Percentiles rank a stretch among this genome's conserved stretches.
phyloP scores from a whole-genome alignment of 768 basidiomycete species.

The Leucogyrophana mollusca region DNA sequence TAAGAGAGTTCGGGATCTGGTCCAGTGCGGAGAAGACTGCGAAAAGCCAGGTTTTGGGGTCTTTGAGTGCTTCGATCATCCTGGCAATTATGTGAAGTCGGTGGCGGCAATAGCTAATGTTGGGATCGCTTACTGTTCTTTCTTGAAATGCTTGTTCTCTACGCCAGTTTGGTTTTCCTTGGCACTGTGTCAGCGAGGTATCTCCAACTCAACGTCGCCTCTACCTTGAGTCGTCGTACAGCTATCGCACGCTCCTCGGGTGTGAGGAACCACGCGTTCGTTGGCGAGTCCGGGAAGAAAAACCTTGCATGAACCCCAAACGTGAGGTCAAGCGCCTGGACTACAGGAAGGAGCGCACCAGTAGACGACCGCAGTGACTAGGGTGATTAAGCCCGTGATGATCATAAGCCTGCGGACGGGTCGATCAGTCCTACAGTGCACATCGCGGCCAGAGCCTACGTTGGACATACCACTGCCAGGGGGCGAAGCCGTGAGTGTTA shows the following conservation, averaged over 20 bases:
- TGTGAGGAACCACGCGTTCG: conserved; percentile 74
- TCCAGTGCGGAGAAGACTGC: conserved; percentile 61
- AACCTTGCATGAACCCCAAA: conserved; percentile 37
- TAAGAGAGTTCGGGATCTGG: conserved; percentile 66
- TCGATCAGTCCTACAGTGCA: too few species aligned
- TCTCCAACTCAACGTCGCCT: too few species aligned
- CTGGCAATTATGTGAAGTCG: too few species aligned
- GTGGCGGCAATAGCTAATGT: too few species aligned
- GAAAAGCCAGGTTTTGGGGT: conserved; percentile 78
- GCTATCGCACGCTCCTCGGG: conserved; percentile 61
- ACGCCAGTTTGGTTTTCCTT: conserved; percentile 78
- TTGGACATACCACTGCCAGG: conserved; percentile 65
- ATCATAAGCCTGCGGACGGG: conserved; percentile 75
- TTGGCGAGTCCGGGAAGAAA: conserved; percentile 74
- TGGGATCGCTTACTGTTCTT: conserved; percentile 75
- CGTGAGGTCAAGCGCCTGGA: conserved; percentile 6
- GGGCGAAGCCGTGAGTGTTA: conserved; percentile 51
- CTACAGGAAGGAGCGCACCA: conserved; percentile 47
- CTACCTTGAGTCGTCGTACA: conserved; percentile 61
- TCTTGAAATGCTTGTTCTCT: conserved; percentile 81
- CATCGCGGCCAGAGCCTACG: too few species aligned
- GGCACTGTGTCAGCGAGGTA: neutral
- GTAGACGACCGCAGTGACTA: conserved; percentile 49
- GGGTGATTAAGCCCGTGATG: conserved; percentile 61
- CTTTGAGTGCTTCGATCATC: conserved; percentile 64